Conservation (phyloP, 371 early-diverging fungal species). For the Phascolomyces articulosus region DNA sequence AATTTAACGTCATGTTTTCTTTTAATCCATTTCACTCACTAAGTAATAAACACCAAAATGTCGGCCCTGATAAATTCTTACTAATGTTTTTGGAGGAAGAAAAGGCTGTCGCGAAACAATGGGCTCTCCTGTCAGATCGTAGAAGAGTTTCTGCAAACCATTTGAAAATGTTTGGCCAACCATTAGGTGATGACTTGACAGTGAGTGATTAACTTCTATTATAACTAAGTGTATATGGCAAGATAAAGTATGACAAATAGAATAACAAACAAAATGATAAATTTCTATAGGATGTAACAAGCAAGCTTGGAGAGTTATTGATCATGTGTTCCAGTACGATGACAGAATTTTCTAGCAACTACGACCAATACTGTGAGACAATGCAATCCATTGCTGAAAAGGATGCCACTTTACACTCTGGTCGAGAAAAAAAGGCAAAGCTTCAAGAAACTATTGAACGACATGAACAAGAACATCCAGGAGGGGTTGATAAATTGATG, state of each 20-base stretch:
- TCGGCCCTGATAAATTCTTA: conserved; percentile 28
- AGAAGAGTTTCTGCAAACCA: conserved; percentile 36
- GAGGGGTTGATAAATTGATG: conserved; percentile 29
- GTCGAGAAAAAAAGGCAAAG: conserved; percentile 33
- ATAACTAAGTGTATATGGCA: not conserved
- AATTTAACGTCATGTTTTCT: conserved; percentile 22
- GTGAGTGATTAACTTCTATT: conserved; percentile 12
- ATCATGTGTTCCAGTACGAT: conserved; percentile 32
- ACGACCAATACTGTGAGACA: conserved; percentile 42
- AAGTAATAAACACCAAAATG: conserved; percentile 2
- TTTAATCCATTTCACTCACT: conserved; percentile 29
- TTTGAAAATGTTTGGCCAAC: conserved; percentile 38
- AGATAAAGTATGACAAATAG: not conserved
- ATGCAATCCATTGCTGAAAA: conserved; percentile 37
- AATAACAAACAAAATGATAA: not conserved
- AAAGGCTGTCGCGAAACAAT: conserved; percentile 21
- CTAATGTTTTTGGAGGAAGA: conserved; percentile 27
- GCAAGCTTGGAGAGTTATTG: conserved; percentile 33
- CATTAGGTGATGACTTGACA: conserved; percentile 41
- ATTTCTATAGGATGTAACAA: conserved; percentile 35
- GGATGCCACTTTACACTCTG: conserved; percentile 26
- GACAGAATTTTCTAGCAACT: conserved; percentile 36
- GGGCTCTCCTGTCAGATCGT: conserved; percentile 33
- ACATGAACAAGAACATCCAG: conserved; percentile 28
- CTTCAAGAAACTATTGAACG: conserved; percentile 34